Evolutionary conservation across 176 grass and related monocot genomes (phyloP).

Genomic region (Luzula sylvatica): DNA sequence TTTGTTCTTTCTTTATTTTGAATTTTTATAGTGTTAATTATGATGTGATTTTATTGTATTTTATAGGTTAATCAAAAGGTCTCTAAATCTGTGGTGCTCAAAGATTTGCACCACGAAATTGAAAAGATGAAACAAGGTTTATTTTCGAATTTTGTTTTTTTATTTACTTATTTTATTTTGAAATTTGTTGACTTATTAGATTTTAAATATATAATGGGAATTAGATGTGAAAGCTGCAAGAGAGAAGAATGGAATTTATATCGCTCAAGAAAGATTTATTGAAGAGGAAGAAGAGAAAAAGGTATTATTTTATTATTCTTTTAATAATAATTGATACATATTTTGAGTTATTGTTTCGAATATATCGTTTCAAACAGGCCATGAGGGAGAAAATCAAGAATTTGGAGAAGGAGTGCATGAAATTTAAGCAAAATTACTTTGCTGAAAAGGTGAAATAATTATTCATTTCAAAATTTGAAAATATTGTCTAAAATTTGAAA

Average conservation of each 20-base stretch:
- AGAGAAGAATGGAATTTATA: conserved; percentile 84
- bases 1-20: conserved; percentile 3
- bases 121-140: conserved; percentile 87
- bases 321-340: not conserved
- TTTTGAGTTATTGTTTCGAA: not conserved
- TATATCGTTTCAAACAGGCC: conserved; percentile 27
- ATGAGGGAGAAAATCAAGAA: conserved; percentile 48
- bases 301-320: conserved; percentile 28
- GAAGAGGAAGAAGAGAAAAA: conserved; percentile 73
- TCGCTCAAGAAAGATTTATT: conserved; percentile 55
- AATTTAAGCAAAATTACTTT: conserved; percentile 40
- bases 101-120: conserved; percentile 76
- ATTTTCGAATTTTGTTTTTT: not conserved
- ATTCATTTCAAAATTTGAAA: not conserved
- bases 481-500: not conserved
- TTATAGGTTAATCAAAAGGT: conserved; percentile 62
- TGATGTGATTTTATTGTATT: conserved; percentile 11
- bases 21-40: conserved; percentile 14
- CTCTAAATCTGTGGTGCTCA: conserved; percentile 56
- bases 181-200: conserved; percentile 13
- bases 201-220: conserved; percentile 22
- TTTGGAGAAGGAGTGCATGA: conserved; percentile 59
- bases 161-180: not conserved
- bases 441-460: conserved; percentile 52
- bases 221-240: conserved; percentile 82